Conservation (phyloP, 352 stramenopile genomes). For the Phytophthora foliorum region DNA sequence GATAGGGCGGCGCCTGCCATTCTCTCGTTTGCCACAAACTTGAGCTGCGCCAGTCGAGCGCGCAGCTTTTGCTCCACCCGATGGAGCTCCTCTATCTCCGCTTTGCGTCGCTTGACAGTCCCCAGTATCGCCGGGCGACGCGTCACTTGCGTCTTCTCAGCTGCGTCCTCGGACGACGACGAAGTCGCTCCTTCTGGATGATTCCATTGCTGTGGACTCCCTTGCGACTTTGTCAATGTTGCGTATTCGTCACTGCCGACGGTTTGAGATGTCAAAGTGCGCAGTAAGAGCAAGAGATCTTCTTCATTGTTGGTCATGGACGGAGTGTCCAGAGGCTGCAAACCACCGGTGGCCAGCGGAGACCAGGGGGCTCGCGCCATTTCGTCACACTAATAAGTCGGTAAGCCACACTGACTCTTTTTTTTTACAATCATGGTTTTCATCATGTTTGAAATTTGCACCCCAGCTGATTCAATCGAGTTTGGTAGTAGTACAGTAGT, state of each 20-base stretch:
- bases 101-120: conserved; percentile 30
- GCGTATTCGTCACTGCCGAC: neutral
- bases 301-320: neutral
- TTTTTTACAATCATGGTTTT: neutral
- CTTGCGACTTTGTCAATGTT: neutral
- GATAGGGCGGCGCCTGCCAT: neutral
- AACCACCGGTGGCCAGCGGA: neutral
- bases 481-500: too few species aligned
- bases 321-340: neutral
- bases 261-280: neutral
- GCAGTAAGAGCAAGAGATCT: neutral
- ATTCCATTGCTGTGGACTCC: too few species aligned
- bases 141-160: neutral
- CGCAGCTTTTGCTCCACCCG: conserved; percentile 9
- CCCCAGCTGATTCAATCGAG: too few species aligned
- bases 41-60: conserved; percentile 13
- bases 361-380: neutral
- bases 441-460: too few species aligned
- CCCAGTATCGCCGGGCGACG: neutral
- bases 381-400: conserved; percentile 4
- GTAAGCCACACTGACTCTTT: too few species aligned
- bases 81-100: conserved; percentile 25
- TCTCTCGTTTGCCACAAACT: conserved; percentile 9
- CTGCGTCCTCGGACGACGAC: neutral
- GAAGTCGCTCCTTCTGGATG: neutral